These are phyloP conservation scores for Rhododendron ovatum DNA, from an alignment of 148 eudicot species.

Conservation along the genomic window DNA sequence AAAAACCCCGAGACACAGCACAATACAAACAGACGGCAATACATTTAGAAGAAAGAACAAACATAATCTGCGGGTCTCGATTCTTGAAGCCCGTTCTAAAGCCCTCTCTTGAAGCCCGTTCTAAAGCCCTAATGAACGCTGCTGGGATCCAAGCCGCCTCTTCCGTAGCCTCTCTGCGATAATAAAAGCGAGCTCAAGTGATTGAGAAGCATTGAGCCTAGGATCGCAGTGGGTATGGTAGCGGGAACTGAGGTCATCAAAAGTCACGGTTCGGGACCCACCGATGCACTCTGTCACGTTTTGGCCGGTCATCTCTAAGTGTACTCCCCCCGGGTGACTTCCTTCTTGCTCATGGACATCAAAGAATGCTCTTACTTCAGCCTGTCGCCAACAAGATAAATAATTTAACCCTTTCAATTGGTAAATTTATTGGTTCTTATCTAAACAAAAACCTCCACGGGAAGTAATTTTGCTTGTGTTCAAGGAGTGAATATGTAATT, in stretches of 20 bases:
- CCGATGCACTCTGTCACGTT: slow-evolving; percentile 66
- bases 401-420: background rate
- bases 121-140: slow-evolving; percentile 13
- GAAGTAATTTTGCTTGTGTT: background rate
- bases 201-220: slow-evolving; percentile 55
- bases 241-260: slow-evolving; percentile 54
- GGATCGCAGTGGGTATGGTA: slow-evolving; percentile 70
- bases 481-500: background rate
- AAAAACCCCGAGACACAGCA: background rate
- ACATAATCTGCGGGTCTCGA: background rate
- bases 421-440: background rate
- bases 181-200: slow-evolving; percentile 53
- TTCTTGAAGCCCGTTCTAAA: slow-evolving; percentile 14
- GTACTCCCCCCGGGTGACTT: slow-evolving; percentile 60
- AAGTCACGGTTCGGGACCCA: slow-evolving; percentile 51
- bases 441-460: too few species aligned
- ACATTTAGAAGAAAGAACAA: background rate
- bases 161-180: slow-evolving; percentile 54
- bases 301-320: slow-evolving; percentile 63
- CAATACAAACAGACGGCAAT: background rate
- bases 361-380: slow-evolving; percentile 59
- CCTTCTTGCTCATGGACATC: slow-evolving; percentile 72
- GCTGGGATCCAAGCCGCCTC: slow-evolving; percentile 34
- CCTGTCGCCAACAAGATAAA: slow-evolving; percentile 19
- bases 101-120: slow-evolving; percentile 11